A percentile compares a stretch with the other conserved stretches of the same genome.
Conservation (phyloP, 441 rosid genomes). For the Adansonia madagascariensis region DNA sequence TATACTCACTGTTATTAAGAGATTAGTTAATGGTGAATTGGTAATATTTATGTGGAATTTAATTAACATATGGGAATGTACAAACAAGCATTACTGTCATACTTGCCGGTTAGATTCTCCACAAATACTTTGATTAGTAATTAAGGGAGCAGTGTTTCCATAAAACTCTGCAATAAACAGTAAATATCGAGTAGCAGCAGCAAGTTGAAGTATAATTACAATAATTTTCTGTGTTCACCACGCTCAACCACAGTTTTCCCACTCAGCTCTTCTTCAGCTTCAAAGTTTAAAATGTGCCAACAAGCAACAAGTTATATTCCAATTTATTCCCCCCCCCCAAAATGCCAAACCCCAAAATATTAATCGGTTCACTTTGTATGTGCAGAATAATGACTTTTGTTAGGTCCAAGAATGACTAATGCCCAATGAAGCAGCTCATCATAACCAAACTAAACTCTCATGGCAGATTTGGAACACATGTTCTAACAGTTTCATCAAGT, state of each 20-base stretch:
- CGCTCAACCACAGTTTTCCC: neutral
- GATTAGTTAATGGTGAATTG: neutral
- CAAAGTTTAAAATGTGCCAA: neutral
- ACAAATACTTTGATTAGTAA: neutral
- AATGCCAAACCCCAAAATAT: no score
- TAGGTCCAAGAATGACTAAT: no score
- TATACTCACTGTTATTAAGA: neutral
- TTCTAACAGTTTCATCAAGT: no score
- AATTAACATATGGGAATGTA: neutral
- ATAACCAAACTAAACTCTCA: no score
- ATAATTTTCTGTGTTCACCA: neutral
- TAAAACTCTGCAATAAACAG: constrained; percentile 10
- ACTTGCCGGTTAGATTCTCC: neutral
- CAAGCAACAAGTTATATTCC: neutral
- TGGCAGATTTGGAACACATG: no score
- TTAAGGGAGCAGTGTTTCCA: neutral
- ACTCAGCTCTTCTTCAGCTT: neutral
- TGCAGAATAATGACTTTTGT: neutral
- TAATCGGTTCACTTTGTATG: neutral
- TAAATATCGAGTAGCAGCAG: neutral
- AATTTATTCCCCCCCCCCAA: no score
- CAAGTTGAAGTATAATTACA: constrained; percentile 16
- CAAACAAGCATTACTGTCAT: neutral
- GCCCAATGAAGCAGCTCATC: no score
- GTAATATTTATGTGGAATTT: neutral